Evolutionary conservation across 108 stramenopile species (phyloP).

Genomic region (Conticribra guillardii): DNA sequence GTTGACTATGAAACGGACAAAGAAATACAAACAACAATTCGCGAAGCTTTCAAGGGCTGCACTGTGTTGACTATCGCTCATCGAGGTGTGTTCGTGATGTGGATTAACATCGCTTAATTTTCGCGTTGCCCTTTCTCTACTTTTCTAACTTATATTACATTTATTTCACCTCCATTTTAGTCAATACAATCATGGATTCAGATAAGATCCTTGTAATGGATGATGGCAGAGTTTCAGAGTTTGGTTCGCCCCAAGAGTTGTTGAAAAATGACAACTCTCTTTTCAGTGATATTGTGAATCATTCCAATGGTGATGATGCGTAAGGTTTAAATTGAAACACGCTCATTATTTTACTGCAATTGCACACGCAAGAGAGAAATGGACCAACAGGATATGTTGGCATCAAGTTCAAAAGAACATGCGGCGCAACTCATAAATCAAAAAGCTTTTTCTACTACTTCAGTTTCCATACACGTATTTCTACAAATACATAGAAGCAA

Average conservation of each 20-base stretch:
- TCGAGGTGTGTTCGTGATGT: slow-evolving; percentile 30
- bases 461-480: no score
- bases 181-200: slow-evolving; percentile 94
- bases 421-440: no score
- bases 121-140: no score
- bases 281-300: slow-evolving; percentile 82
- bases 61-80: slow-evolving; percentile 95
- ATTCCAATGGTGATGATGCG: slow-evolving; percentile 52
- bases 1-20: slow-evolving; percentile 90
- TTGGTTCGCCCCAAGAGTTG: slow-evolving; percentile 85
- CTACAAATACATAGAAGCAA: no score
- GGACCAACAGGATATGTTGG: no score
- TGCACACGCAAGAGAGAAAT: no score
- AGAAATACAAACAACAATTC: slow-evolving; percentile 83
- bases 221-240: slow-evolving; percentile 85
- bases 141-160: background rate
- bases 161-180: background rate
- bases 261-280: slow-evolving; percentile 68
- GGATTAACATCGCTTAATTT: no score
- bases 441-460: no score
- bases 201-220: slow-evolving; percentile 94
- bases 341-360: background rate
- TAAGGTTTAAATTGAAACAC: background rate
- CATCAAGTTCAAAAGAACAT: no score
- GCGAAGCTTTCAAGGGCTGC: slow-evolving; percentile 64